These are phyloP conservation scores for Blastobotrys elegans DNA, from an alignment of 1,139 yeast genomes.

Conservation along the genomic window DNA sequence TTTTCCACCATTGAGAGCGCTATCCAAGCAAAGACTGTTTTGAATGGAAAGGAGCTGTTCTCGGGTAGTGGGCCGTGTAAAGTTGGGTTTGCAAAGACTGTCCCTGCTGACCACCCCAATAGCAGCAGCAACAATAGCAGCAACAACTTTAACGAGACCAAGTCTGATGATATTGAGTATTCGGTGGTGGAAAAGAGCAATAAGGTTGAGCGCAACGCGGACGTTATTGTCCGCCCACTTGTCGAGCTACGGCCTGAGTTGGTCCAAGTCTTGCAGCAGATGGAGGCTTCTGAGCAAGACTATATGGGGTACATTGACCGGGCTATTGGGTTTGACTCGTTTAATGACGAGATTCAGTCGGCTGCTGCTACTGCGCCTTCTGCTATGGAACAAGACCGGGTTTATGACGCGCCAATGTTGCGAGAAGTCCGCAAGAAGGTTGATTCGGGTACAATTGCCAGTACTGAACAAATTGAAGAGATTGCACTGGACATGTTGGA, in stretches of 20 bases:
- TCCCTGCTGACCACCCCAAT: slow-evolving; percentile 7
- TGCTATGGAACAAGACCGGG: slow-evolving; percentile 42
- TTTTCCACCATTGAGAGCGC: slow-evolving; percentile 70
- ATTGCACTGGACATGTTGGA: slow-evolving; percentile 79
- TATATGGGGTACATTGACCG: slow-evolving; percentile 23
- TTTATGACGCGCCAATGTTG: slow-evolving; percentile 83
- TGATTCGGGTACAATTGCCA: slow-evolving; percentile 38
- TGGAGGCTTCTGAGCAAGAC: slow-evolving; percentile 26
- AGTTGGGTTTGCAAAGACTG: slow-evolving; percentile 39
- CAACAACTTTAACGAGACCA: not conserved
- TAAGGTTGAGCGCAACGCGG: not conserved
- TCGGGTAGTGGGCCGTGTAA: slow-evolving; percentile 52
- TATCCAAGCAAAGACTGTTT: slow-evolving; percentile 65
- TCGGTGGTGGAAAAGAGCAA: slow-evolving; percentile 21
- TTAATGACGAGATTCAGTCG: slow-evolving; percentile 22
- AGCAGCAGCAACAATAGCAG: not conserved
- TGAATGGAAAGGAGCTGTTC: slow-evolving; percentile 76
- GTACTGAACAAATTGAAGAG: slow-evolving; percentile 65
- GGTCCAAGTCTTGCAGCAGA: slow-evolving; percentile 25
- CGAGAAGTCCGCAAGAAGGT: slow-evolving; percentile 50
- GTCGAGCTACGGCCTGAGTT: slow-evolving; percentile 29
- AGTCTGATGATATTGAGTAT: slow-evolving; percentile 15
- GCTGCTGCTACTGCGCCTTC: no score
- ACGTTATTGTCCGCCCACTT: slow-evolving; percentile 13
- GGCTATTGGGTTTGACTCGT: slow-evolving; percentile 28